phyloP scores from a whole-genome alignment of 225 moss, liverwort and hornwort species.

The Polytrichum formosum region DNA sequence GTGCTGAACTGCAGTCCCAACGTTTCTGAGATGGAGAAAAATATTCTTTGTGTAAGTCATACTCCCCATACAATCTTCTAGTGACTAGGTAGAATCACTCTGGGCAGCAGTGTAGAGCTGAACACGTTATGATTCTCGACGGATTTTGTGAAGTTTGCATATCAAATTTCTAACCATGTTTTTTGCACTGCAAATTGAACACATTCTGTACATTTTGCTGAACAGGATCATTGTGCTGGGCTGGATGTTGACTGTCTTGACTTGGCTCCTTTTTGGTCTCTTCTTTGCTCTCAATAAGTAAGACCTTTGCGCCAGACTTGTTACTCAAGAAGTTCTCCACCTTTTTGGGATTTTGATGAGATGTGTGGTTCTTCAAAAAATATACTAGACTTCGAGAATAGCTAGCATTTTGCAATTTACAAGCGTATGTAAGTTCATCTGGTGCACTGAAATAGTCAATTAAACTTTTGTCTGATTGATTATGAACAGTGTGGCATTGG shows the following conservation, averaged over 20 bases:
- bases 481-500: conserved; percentile 41
- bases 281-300: conserved; percentile 64
- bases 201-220: not conserved
- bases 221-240: conserved; percentile 46
- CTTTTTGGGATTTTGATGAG: not conserved
- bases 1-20: conserved; percentile 36
- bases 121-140: too few species aligned
- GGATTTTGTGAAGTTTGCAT: too few species aligned
- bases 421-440: not conserved
- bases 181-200: too few species aligned
- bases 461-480: not conserved
- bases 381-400: not conserved
- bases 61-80: too few species aligned
- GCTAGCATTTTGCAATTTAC: not conserved
- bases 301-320: not conserved
- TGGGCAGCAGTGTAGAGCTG: too few species aligned
- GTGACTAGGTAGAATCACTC: too few species aligned
- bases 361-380: not conserved
- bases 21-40: conserved; percentile 41
- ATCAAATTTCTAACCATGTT: too few species aligned
- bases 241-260: conserved; percentile 52
- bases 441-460: not conserved
- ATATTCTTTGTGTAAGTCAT: conserved; percentile 60
- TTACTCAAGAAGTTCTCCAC: not conserved
- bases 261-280: conserved; percentile 57